Evolutionary conservation across 371 early-diverging fungal genomes (phyloP), one percentile per base, ranked within the genome.

Genomic region (Actinomortierella ambigua): DNA sequence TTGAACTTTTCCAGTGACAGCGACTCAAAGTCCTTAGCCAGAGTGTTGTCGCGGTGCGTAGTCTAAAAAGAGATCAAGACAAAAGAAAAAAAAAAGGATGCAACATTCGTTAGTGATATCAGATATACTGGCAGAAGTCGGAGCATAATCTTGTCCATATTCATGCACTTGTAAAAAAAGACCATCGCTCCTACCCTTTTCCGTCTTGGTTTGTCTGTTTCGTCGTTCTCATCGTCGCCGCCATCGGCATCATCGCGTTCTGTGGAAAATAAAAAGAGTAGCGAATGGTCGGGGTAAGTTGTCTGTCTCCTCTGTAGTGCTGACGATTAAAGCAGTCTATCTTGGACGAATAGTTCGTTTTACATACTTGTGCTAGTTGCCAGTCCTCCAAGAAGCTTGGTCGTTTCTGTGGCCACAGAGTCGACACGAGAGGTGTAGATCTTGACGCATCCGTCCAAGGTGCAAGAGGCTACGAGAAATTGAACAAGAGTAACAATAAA

Each of bases 391-490:
- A 97, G 79, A 39, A 99, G 87, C 75, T 93, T 93, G 23, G 92
- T 93, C 6, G 99, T 95, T 70, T 98, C 99, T 11, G 93, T 85
- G 11, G 96, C 96, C 3, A 99, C 98, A 11, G 98, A 97, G 79
- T 99, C 99, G 4, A 99, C 99, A 46, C 99, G 89, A 8, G 97
- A 96, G 1, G 98, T 92, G 80, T 98, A 99, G 60, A 99, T 94
- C 83, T 98, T 99, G 64, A 99, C 94, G 77, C 99, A 99, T 13
- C 99, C 99, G 73, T 99, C 99, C 47, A 99, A 78, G 1, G 99
- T 97, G 78, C 94, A 95, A 34, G 98, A 98, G n/a, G 99, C 99
- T 75, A 57, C 8, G 15, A 26, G 15, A 17, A 29, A 27, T 1
- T 46, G 17, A 8, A 22, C 17, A 46, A 8, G 17, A 8, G 6